Conservation (phyloP, 805 yeast genomes). For the Alloascoidea africana region DNA sequence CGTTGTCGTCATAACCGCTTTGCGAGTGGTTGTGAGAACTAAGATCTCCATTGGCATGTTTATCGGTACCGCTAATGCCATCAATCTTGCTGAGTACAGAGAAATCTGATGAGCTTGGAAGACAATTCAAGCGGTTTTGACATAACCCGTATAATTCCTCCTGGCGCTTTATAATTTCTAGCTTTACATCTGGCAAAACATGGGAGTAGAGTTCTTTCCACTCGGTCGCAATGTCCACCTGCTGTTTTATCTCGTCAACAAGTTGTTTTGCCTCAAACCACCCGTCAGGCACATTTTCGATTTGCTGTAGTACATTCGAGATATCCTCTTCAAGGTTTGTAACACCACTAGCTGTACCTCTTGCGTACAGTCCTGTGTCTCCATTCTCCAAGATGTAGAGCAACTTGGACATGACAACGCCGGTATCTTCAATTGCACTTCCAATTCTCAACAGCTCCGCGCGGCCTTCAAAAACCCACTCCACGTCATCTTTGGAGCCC, state of each 20-base stretch:
- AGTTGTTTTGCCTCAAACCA: constrained; percentile 10
- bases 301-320: constrained; percentile 8
- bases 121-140: constrained; percentile 5
- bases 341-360: background rate
- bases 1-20: background rate
- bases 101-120: background rate
- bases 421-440: constrained; percentile 8
- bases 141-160: constrained; percentile 10
- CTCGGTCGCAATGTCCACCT: constrained; percentile 12
- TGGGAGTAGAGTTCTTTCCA: constrained; percentile 13
- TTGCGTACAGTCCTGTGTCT: background rate
- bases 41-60: background rate
- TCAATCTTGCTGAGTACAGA: background rate
- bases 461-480: constrained; percentile 13
- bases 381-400: constrained; percentile 10
- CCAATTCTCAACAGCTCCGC: constrained; percentile 9
- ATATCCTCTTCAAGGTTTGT: constrained; percentile 2
- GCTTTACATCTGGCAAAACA: constrained; percentile 11
- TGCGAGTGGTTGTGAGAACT: background rate
- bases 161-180: constrained; percentile 10
- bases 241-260: constrained; percentile 7
- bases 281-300: constrained; percentile 8
- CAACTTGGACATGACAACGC: constrained; percentile 10
- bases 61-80: constrained; percentile 1
- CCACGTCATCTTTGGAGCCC: constrained; percentile 11